Conservation (phyloP, 2,329 filamentous ascomycete genomes). For the Niveomyces coronatus region DNA sequence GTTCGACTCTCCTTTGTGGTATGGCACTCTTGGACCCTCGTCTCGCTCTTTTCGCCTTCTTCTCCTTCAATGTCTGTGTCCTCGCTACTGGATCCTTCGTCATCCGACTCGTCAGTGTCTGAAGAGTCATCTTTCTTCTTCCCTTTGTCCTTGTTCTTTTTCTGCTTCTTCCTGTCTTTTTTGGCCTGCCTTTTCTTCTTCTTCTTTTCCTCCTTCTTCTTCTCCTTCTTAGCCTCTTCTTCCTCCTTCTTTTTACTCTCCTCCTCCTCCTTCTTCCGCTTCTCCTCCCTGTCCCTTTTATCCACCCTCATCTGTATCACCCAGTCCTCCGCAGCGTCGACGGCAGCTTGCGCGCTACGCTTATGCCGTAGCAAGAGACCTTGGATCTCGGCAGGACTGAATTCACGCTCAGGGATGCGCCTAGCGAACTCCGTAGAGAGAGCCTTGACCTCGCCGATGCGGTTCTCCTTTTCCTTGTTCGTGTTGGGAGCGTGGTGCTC, state of each 20-base stretch:
- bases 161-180: conserved; percentile 15
- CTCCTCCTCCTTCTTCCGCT: conserved; percentile 31
- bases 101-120: no score
- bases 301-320: conserved; percentile 38
- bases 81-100: conserved; percentile 16
- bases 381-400: conserved; percentile 51
- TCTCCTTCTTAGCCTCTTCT: conserved; percentile 22
- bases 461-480: conserved; percentile 10
- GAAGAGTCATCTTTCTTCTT: conserved; percentile 21
- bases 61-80: conserved; percentile 14
- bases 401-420: conserved; percentile 43
- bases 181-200: conserved; percentile 18
- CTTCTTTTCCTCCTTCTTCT: conserved; percentile 21
- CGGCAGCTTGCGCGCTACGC: conserved; percentile 36
- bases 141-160: conserved; percentile 19
- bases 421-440: conserved; percentile 39
- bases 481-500: conserved; percentile 13
- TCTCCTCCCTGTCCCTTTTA: conserved; percentile 35
- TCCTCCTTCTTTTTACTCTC: conserved; percentile 27
- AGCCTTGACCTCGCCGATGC: conserved; percentile 27
- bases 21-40: no score
- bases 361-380: conserved; percentile 48
- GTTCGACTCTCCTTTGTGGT: conserved; percentile 1
- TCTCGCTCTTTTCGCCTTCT: background rate
- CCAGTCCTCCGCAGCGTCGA: conserved; percentile 38